Conservation (phyloP, 1,139 yeast species). For the Casaregolazyma suthepensis region DNA sequence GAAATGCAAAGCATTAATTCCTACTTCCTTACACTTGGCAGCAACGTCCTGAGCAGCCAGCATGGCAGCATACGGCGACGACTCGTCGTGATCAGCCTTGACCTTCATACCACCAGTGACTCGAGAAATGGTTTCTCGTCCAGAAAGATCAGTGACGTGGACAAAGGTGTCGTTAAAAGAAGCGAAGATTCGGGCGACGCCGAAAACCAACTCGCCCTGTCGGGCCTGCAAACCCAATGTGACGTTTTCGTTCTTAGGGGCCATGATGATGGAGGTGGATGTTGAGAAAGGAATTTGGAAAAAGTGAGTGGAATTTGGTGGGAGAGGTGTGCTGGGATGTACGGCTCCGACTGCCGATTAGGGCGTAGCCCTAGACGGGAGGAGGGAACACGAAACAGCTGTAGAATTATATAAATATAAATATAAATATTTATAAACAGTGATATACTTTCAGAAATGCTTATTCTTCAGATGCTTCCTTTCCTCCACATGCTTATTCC, state of each 20-base stretch:
- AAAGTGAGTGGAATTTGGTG: not conserved
- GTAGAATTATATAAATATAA: no score
- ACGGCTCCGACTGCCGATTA: not conserved
- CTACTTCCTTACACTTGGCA: slow-evolving; percentile 98
- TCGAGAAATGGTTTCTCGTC: slow-evolving; percentile 99
- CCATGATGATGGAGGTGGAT: slow-evolving; percentile 2
- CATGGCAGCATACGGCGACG: slow-evolving; percentile 99
- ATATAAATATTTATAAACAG: no score
- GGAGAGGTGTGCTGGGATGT: slow-evolving; percentile 1
- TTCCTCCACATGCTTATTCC: no score
- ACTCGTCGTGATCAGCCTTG: slow-evolving; percentile 99
- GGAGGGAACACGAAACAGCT: not conserved
- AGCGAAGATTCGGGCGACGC: slow-evolving; percentile 99
- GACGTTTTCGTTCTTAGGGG: slow-evolving; percentile 39
- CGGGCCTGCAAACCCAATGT: slow-evolving; percentile 81
- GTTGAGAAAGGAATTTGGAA: slow-evolving; percentile 1
- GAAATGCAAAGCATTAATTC: slow-evolving; percentile 99
- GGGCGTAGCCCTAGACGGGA: slow-evolving; percentile 3
- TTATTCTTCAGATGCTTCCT: no score
- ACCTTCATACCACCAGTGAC: slow-evolving; percentile 99
- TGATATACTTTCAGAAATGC: no score
- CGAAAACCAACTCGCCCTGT: slow-evolving; percentile 98
- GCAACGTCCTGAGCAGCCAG: slow-evolving; percentile 99
- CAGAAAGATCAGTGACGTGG: slow-evolving; percentile 98
- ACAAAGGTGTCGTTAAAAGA: slow-evolving; percentile 99